Evolutionary conservation across 495 filamentous ascomycete genomes (phyloP).

Genomic region (Glarea lozoyensis): DNA sequence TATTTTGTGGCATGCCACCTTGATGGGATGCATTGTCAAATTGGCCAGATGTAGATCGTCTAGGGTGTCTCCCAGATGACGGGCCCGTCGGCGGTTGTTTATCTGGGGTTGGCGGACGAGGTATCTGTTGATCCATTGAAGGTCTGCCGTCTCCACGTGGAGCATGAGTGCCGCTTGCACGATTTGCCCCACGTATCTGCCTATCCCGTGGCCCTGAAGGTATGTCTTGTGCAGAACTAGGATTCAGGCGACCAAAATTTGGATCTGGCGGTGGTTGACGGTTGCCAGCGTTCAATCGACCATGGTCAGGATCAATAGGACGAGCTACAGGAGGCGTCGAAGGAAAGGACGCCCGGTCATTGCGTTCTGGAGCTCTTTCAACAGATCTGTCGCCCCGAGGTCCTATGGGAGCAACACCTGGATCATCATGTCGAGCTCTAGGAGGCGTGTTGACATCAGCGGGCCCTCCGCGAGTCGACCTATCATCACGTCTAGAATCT

Average conservation of each 20-base stretch:
- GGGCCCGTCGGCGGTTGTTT: slow-evolving; percentile 22
- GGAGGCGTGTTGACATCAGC: slow-evolving; percentile 22
- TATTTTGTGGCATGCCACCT: slow-evolving; percentile 11
- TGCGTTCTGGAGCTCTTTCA: slow-evolving; percentile 8
- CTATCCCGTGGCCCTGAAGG: slow-evolving; percentile 55
- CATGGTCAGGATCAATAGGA: slow-evolving; percentile 42
- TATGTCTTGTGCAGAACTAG: slow-evolving; percentile 42
- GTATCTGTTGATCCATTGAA: slow-evolving; percentile 3
- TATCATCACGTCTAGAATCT: slow-evolving; percentile 37
- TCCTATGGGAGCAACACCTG: slow-evolving; percentile 25
- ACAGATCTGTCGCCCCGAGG: slow-evolving; percentile 19
- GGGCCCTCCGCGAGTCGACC: slow-evolving; percentile 24
- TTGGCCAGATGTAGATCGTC: slow-evolving; percentile 17
- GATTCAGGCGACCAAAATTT: slow-evolving; percentile 51
- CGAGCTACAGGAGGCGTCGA: slow-evolving; percentile 22
- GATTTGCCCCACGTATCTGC: slow-evolving; percentile 13
- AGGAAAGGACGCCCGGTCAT: slow-evolving; percentile 18
- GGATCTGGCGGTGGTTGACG: slow-evolving; percentile 44
- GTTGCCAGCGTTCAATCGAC: slow-evolving; percentile 39
- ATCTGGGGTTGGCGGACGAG: slow-evolving; percentile 20
- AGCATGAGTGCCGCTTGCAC: slow-evolving; percentile 3
- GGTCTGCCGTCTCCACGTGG: slow-evolving; percentile 14
- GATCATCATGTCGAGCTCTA: slow-evolving; percentile 26
- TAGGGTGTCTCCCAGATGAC: slow-evolving; percentile 13
- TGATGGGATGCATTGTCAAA: slow-evolving; percentile 4